Evolutionary conservation across 331 rosid genomes (phyloP).

Genomic region (Ulmus americana): DNA sequence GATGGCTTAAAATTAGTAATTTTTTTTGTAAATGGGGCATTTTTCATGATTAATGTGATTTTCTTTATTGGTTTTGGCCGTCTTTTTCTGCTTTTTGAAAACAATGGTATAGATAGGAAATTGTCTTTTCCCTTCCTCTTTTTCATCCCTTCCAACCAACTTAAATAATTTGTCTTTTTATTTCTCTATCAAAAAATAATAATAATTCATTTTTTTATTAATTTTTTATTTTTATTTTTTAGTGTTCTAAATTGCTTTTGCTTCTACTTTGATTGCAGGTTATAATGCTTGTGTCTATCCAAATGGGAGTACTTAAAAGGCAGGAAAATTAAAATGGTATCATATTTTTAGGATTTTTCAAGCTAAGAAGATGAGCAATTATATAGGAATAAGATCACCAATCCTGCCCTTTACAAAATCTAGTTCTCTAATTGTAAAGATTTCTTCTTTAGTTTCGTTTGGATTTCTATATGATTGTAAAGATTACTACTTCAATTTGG

Average conservation of each 20-base stretch:
- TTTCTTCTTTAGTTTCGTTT: background rate
- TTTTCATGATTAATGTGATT: background rate
- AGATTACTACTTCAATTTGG: background rate
- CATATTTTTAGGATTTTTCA: background rate
- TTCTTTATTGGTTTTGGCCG: background rate
- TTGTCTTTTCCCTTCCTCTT: background rate
- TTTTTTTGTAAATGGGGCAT: background rate
- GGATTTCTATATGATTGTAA: background rate
- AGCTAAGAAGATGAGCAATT: background rate
- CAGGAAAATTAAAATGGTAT: background rate
- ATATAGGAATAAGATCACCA: background rate
- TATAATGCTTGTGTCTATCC: slow-evolving; percentile 41
- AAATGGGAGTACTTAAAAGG: slow-evolving; percentile 29
- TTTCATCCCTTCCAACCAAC: too few relatives aligned
- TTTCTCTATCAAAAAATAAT: background rate
- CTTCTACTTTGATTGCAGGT: slow-evolving; percentile 26
- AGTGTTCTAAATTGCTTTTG: background rate
- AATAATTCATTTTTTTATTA: background rate
- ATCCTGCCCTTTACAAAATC: background rate
- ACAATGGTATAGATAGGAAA: background rate
- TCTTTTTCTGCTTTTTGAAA: background rate
- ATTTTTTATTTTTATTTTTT: background rate
- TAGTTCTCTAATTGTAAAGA: slow-evolving; percentile 3
- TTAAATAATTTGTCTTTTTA: background rate
- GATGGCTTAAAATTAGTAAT: background rate